Evolutionary conservation across 768 basidiomycete genomes (phyloP).

Genomic region (Termitomyces sp.): DNA sequence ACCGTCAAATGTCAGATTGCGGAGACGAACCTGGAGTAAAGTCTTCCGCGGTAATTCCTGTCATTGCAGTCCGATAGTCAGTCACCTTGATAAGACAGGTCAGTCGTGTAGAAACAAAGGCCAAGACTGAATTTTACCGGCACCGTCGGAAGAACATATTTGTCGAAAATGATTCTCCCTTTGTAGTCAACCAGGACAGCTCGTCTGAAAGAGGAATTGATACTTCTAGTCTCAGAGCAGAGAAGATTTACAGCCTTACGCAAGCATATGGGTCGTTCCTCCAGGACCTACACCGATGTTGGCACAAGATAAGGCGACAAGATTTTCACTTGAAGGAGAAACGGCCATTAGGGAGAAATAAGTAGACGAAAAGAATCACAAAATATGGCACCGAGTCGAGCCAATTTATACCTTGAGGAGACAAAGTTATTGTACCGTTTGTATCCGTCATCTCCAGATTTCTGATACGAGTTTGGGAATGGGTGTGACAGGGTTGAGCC

Average conservation of each 20-base stretch:
- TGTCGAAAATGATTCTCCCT: conserved; percentile 57
- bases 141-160: conserved; percentile 62
- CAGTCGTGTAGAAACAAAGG: neutral
- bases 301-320: conserved; percentile 57
- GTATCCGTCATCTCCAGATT: conserved; percentile 5
- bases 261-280: conserved; percentile 77
- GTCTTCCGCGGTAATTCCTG: conserved; percentile 42
- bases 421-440: conserved; percentile 11
- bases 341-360: conserved; percentile 27
- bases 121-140: conserved; percentile 21
- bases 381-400: neutral
- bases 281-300: conserved; percentile 80
- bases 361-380: conserved; percentile 5
- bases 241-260: conserved; percentile 41
- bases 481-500: conserved; percentile 16
- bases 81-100: conserved; percentile 39
- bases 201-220: conserved; percentile 24
- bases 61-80: conserved; percentile 67
- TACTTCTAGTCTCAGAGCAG: neutral
- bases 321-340: conserved; percentile 34
- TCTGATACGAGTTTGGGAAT: conserved; percentile 6
- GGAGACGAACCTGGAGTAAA: conserved; percentile 32
- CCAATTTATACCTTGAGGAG: conserved; percentile 14
- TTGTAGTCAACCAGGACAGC: conserved; percentile 50
- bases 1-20: neutral